Percentiles rank a stretch among this genome's conserved stretches.
Evolutionary conservation across 345 rosid genomes (phyloP).

Genomic region (Gossypium thurberi): DNA sequence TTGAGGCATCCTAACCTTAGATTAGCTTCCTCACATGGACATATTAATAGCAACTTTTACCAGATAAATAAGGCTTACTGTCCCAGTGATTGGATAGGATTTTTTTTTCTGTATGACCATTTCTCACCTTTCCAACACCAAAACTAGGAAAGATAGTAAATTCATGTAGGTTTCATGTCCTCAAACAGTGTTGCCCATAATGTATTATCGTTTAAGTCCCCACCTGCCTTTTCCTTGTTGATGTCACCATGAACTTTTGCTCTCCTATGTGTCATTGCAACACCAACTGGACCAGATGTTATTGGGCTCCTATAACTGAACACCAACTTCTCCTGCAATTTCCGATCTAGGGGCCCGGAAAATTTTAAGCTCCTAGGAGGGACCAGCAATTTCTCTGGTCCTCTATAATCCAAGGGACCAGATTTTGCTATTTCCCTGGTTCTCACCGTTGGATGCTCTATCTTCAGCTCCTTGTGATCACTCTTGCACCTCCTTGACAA

Average conservation of each 20-base stretch:
- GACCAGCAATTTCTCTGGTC: constrained; percentile 27
- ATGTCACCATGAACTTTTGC: constrained; percentile 27
- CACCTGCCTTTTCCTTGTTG: constrained; percentile 19
- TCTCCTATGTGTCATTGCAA: constrained; percentile 25
- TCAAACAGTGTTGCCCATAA: constrained; percentile 62
- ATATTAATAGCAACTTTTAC: too few relatives aligned
- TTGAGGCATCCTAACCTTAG: too few relatives aligned
- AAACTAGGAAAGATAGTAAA: not conserved
- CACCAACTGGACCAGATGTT: constrained; percentile 34
- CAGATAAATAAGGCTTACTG: too few relatives aligned
- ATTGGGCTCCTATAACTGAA: constrained; percentile 40
- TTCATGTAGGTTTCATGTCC: constrained; percentile 76
- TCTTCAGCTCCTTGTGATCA: constrained; percentile 22
- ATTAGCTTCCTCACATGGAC: too few relatives aligned
- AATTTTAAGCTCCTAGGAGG: constrained; percentile 33
- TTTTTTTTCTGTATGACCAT: not conserved
- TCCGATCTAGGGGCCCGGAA: constrained; percentile 64
- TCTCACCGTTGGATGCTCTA: constrained; percentile 22
- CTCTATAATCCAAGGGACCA: constrained; percentile 53
- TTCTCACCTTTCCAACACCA: not conserved
- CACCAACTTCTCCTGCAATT: constrained; percentile 42
- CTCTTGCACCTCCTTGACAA: constrained; percentile 17
- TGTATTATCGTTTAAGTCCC: constrained; percentile 35
- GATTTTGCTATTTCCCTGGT: constrained; percentile 47
- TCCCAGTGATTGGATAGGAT: too few relatives aligned